Conservation (phyloP, 805 yeast species). For the Spencermartinsiella europaea region DNA sequence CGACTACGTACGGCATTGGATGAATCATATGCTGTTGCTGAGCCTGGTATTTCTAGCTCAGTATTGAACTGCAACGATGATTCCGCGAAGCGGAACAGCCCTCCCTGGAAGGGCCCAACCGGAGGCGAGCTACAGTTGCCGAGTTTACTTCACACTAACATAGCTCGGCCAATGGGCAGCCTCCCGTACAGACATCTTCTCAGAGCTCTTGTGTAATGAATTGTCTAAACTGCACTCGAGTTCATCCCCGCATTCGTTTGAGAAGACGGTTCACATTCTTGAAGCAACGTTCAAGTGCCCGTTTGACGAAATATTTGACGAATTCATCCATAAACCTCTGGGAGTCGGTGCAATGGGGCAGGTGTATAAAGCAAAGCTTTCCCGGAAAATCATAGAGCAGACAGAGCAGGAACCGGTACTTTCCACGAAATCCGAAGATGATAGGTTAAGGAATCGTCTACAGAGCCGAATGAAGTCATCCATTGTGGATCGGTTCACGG, state of each 20-base stretch:
- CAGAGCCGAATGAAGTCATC: neutral
- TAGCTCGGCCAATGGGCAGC: conserved; percentile 98
- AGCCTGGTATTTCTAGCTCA: neutral
- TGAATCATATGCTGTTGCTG: neutral
- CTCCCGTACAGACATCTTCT: conserved; percentile 88
- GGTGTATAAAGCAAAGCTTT: conserved; percentile 70
- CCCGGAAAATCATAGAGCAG: conserved; percentile 11
- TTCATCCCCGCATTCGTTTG: conserved; percentile 66
- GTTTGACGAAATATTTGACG: conserved; percentile 75
- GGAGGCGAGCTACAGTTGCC: neutral
- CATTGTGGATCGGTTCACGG: conserved; percentile 6
- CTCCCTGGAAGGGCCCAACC: no score
- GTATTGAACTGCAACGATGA: neutral
- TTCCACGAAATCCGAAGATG: neutral
- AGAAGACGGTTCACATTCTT: conserved; percentile 54
- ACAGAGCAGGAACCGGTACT: conserved; percentile 12
- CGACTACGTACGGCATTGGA: conserved; percentile 12
- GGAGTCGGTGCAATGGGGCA: conserved; percentile 99
- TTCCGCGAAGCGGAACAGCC: no score
- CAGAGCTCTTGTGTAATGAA: conserved; percentile 70
- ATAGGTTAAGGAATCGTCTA: neutral
- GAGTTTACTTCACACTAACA: conserved; percentile 2
- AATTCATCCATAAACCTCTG: conserved; percentile 66
- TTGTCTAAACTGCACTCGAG: conserved; percentile 76
- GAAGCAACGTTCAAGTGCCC: conserved; percentile 51